phyloP scores from a whole-genome alignment of 1,139 yeast species.

The Candida smagusa region DNA sequence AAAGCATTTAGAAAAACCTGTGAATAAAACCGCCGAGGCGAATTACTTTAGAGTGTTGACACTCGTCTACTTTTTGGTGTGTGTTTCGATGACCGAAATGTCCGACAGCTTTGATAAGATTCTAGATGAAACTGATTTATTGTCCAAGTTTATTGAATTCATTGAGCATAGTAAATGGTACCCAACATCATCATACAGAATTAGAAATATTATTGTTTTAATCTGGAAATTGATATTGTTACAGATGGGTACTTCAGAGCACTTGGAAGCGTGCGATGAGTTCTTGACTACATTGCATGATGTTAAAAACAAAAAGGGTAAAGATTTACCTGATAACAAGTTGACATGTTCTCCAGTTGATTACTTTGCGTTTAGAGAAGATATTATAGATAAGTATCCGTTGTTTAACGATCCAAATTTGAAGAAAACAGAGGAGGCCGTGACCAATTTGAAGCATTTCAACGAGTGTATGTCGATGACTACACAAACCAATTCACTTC shows the following conservation, averaged over 20 bases:
- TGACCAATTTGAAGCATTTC: slow-evolving; percentile 11
- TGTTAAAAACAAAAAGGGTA: slow-evolving; percentile 31
- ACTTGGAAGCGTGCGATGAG: slow-evolving; percentile 45
- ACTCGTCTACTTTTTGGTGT: slow-evolving; percentile 47
- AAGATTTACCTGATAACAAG: slow-evolving; percentile 16
- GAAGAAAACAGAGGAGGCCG: slow-evolving; percentile 13
- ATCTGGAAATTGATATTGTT: slow-evolving; percentile 58
- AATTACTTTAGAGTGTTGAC: slow-evolving; percentile 45
- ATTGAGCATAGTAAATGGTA: slow-evolving; percentile 70
- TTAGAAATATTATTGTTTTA: slow-evolving; percentile 54
- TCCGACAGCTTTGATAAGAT: slow-evolving; percentile 1
- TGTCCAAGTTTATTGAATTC: slow-evolving; percentile 46
- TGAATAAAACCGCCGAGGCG: slow-evolving; percentile 10
- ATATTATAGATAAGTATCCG: slow-evolving; percentile 73
- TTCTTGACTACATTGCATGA: slow-evolving; percentile 45
- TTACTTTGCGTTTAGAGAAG: slow-evolving; percentile 75
- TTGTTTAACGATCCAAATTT: slow-evolving; percentile 34
- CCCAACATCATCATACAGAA: slow-evolving; percentile 25
- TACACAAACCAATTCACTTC: slow-evolving; percentile 47
- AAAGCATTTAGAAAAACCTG: neutral
- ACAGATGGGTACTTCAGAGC: slow-evolving; percentile 59
- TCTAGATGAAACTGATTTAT: slow-evolving; percentile 27
- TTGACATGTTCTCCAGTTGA: slow-evolving; percentile 72
- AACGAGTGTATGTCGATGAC: slow-evolving; percentile 41
- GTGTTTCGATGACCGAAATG: slow-evolving; percentile 20